phyloP scores from a whole-genome alignment of 2,329 filamentous ascomycete species.

The Ceratocystis lukuohia region DNA sequence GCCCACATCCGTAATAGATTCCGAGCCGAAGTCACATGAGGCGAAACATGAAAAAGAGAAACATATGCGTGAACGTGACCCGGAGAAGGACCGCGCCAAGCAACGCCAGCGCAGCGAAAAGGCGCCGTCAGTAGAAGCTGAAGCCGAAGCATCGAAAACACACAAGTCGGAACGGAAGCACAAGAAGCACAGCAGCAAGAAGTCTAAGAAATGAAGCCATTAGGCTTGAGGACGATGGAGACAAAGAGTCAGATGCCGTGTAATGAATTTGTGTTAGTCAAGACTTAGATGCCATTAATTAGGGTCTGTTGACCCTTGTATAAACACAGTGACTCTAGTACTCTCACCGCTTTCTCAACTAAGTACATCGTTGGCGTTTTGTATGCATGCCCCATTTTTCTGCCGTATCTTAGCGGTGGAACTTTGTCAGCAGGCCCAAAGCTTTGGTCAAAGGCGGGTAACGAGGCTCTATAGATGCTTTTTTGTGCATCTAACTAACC shows the following conservation, averaged over 20 bases:
- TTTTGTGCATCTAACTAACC: background rate
- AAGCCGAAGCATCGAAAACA: background rate
- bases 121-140: background rate
- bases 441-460: background rate
- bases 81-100: constrained; percentile 7
- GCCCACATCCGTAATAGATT: background rate
- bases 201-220: background rate
- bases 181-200: constrained; percentile 12
- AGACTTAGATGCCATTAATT: background rate
- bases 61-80: constrained; percentile 13
- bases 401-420: background rate
- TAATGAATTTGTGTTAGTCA: background rate
- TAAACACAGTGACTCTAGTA: no score
- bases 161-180: constrained; percentile 9
- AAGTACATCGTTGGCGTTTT: no score
- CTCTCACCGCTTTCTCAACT: no score
- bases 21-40: background rate
- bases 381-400: background rate
- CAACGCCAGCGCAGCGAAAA: background rate
- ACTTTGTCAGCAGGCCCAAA: background rate
- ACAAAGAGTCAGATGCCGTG: background rate
- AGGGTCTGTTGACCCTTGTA: background rate
- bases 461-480: background rate
- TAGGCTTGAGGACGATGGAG: background rate
- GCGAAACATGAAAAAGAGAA: constrained; percentile 14